A percentile compares a stretch with the other conserved stretches of the same genome.
These are phyloP conservation scores for Litsea cubeba DNA, from an alignment of 164 flowering plant genomes.

Conservation along the genomic window DNA sequence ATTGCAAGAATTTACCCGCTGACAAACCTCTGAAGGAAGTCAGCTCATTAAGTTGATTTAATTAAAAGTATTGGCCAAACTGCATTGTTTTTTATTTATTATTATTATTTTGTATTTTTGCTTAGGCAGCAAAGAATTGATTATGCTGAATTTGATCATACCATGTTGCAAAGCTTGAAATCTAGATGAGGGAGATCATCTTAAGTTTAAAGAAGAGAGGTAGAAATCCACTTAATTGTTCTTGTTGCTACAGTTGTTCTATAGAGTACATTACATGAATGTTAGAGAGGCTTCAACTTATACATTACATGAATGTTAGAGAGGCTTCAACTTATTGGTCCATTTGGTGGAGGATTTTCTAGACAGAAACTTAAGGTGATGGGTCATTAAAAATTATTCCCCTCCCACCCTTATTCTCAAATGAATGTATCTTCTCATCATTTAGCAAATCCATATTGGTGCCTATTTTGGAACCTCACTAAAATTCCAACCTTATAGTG, in stretches of 20 bases:
- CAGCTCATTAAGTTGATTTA: background rate
- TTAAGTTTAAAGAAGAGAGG: background rate
- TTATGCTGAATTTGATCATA: background rate
- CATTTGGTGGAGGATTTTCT: background rate
- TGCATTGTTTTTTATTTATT: background rate
- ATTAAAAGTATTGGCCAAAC: background rate
- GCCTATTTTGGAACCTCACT: too few species aligned
- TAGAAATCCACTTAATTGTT: background rate
- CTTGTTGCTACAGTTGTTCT: background rate
- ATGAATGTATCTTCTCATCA: too few species aligned
- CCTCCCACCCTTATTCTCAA: too few species aligned
- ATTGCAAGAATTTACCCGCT: conserved; percentile 3
- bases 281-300: too few species aligned
- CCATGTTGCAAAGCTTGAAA: background rate
- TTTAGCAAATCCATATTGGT: too few species aligned
- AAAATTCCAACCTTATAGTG: too few species aligned
- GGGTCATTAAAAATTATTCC: too few species aligned
- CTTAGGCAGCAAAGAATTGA: background rate
- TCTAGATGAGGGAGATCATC: background rate
- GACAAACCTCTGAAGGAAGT: background rate
- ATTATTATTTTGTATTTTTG: background rate
- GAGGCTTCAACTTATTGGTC: background rate
- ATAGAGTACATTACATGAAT: background rate
- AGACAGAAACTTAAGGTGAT: too few species aligned
- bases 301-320: too few species aligned